Base-by-base conservation (phyloP, 1,284 basidiomycete species). In the Marasmius oreades region DNA sequence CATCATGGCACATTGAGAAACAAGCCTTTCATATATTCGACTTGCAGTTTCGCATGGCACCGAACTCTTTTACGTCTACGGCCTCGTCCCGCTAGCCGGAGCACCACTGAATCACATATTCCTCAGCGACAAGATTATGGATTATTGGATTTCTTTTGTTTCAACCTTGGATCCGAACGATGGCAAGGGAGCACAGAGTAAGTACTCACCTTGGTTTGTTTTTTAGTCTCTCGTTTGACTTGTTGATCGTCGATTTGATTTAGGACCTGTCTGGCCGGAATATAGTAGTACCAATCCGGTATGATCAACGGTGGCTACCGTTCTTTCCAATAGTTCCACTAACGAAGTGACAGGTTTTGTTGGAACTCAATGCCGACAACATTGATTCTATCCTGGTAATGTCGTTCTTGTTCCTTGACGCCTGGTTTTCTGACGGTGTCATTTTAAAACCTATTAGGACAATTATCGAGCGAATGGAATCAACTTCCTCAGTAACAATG, bases 141-240 rank as follows among this genome's bases (percentile, higher is more conserved):
- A 55, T 34, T 55, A 50, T 8, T 55, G 53, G 53, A 45, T 55
- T 23, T 55, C 53, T n/a, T 55, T 56, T 58, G 47, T 48, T 12
- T 39, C 39, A 14, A 50, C 16, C 23, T 37, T 55, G 23, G 46
- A 55, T 45, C 53, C 53, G 5, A 55, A 55, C 39, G 53, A 55
- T 39, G 53, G 53, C 18, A 50, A 50, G 42, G 53, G 53, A 36
- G 34, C n/a, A 22, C 16, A 23, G 10, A 23, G 55, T 24, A 14
- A 51, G 47, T 31, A 4, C 12, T 33, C 12, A 14, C 14, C 16
- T 26, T 50, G n/a, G 1, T 33, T 12, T 20, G 26, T 12, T n/a
- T 12, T 28, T 50, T n/a, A n/a, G n/a, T n/a, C n/a, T n/a, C n/a
- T 31, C 14, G 8, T 31, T 14, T 20, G 18, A 28, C 14, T 16